Percentiles rank a stretch among this genome's conserved stretches.
These are phyloP conservation scores for Flueggea neowawraea DNA, from an alignment of 441 rosid species.

Conservation along the genomic window DNA sequence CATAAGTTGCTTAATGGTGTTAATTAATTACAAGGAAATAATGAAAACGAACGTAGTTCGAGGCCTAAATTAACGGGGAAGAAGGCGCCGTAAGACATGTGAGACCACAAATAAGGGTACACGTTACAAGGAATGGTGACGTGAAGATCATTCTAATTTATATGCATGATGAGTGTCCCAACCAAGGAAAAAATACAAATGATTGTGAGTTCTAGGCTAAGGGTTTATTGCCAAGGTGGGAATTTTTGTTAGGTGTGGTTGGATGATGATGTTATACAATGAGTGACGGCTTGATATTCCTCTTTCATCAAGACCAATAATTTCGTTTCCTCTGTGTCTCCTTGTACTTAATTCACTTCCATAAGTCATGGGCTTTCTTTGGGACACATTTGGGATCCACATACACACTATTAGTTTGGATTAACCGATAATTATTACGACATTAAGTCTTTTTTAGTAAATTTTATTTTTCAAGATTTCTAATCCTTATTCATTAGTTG, in stretches of 20 bases:
- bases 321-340: conserved; percentile 17
- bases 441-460: no score
- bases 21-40: not conserved
- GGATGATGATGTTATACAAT: conserved; percentile 35
- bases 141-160: conserved; percentile 21
- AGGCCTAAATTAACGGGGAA: conserved; percentile 36
- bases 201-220: conserved; percentile 30
- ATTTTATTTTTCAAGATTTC: no score
- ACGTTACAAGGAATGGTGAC: conserved; percentile 37
- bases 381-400: not conserved
- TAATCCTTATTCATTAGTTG: no score
- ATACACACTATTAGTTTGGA: no score
- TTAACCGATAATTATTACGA: no score
- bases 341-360: conserved; percentile 25
- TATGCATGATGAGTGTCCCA: conserved; percentile 12
- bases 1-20: not conserved
- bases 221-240: conserved; percentile 34
- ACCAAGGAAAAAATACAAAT: conserved; percentile 27
- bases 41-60: not conserved
- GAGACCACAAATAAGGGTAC: conserved; percentile 25
- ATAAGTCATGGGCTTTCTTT: conserved; percentile 26
- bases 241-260: conserved; percentile 19
- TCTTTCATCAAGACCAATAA: conserved; percentile 32
- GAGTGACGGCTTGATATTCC: conserved; percentile 74
- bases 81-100: conserved; percentile 37